Conservation (phyloP, 257 asterid genomes). For the Linderniella brevidens region DNA sequence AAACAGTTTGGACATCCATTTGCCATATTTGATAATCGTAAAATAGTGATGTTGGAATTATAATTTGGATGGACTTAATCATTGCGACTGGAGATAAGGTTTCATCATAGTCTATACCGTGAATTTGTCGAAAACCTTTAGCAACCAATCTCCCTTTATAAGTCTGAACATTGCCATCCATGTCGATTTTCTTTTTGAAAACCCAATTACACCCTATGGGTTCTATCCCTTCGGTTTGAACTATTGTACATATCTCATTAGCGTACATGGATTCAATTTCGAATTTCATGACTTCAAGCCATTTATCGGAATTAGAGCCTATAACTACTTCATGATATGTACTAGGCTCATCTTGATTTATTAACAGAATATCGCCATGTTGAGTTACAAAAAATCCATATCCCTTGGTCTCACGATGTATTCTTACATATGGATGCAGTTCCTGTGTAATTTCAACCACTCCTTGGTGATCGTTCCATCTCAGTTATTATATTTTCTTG, state of each 20-base stretch:
- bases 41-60: not conserved
- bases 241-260: conserved; percentile 2
- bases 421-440: not conserved
- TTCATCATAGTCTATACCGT: conserved; percentile 5
- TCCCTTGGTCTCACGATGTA: not conserved
- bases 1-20: conserved; percentile 1
- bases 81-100: not conserved
- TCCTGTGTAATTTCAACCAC: not conserved
- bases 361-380: not conserved
- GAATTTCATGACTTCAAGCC: not conserved
- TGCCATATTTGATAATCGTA: not conserved
- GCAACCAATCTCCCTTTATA: conserved; percentile 1
- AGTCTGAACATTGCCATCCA: not conserved
- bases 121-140: conserved; percentile 2
- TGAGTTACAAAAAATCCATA: not conserved
- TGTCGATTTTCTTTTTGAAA: not conserved
- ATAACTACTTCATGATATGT: not conserved
- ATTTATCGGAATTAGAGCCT: not conserved
- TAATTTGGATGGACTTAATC: not conserved
- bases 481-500: not conserved
- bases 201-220: conserved; percentile 5
- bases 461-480: not conserved
- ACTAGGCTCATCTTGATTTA: not conserved
- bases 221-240: not conserved
- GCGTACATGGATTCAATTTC: conserved; percentile 8